These are phyloP conservation scores for Lentinula novae-zelandiae DNA, from an alignment of 1,284 basidiomycete genomes.

Conservation along the genomic window DNA sequence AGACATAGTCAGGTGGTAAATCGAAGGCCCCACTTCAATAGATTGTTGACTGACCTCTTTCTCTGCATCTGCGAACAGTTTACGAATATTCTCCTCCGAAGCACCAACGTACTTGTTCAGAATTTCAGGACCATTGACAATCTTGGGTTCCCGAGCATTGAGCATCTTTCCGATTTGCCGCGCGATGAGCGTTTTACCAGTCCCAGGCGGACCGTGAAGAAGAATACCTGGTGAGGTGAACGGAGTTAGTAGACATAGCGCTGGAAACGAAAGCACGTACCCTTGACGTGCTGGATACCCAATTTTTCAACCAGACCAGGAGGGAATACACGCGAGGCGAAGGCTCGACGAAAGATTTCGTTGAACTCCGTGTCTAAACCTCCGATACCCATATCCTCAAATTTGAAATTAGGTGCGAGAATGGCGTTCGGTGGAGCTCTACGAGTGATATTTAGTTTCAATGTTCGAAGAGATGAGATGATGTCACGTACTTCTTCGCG, in stretches of 20 bases:
- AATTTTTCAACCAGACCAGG: slow-evolving; percentile 96
- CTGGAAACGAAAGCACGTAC: slow-evolving; percentile 34
- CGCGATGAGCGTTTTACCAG: slow-evolving; percentile 98
- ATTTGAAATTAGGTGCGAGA: slow-evolving; percentile 98
- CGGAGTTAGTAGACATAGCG: neutral
- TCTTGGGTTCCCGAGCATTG: slow-evolving; percentile 96
- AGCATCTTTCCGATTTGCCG: slow-evolving; percentile 99
- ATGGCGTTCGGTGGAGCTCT: slow-evolving; percentile 94
- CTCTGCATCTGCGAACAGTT: slow-evolving; percentile 97
- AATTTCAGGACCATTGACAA: slow-evolving; percentile 98
- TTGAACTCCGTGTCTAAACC: slow-evolving; percentile 95
- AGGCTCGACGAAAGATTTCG: slow-evolving; percentile 97
- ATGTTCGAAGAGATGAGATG: neutral
- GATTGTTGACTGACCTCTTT: slow-evolving; percentile 66
- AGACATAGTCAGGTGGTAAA: neutral
- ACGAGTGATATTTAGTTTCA: slow-evolving; percentile 8
- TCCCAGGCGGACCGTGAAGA: slow-evolving; percentile 95
- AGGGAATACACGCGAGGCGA: slow-evolving; percentile 97
- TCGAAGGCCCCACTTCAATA: neutral
- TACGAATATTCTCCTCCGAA: slow-evolving; percentile 98
- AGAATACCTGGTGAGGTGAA: slow-evolving; percentile 67
- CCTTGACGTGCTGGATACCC: slow-evolving; percentile 98
- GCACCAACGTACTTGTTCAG: slow-evolving; percentile 98
- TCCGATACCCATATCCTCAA: slow-evolving; percentile 99
- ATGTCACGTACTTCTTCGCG: slow-evolving; percentile 69